These are phyloP conservation scores for Penicillium sp. DNA, from an alignment of 2,329 filamentous ascomycete species.

Conservation along the genomic window DNA sequence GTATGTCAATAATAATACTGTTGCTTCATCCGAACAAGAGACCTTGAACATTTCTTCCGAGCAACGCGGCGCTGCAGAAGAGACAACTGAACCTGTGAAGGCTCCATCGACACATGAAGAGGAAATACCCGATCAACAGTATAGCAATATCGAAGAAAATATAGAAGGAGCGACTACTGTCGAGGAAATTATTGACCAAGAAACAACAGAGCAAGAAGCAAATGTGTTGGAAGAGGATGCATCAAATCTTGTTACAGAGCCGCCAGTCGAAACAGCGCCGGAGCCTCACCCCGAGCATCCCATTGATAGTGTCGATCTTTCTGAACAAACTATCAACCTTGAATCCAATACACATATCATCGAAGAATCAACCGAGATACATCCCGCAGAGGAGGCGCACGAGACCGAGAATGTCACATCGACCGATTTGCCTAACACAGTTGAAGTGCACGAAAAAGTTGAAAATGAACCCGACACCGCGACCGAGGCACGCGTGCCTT, in stretches of 20 bases:
- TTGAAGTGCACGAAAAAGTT: conserved; percentile 16
- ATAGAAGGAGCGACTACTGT: not conserved
- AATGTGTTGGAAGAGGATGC: not conserved
- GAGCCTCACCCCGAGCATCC: not conserved
- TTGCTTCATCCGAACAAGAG: not conserved
- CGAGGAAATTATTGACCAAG: not conserved
- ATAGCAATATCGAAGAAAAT: not conserved
- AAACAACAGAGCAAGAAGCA: not conserved
- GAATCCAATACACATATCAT: not conserved
- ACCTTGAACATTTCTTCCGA: not conserved
- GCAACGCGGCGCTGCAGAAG: not conserved
- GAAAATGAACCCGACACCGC: conserved; percentile 11
- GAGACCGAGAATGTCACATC: not conserved
- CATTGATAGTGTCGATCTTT: not conserved
- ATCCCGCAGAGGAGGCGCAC: not conserved
- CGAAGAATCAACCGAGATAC: not conserved
- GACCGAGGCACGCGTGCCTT: conserved; percentile 9
- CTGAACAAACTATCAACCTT: not conserved
- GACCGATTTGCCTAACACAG: conserved; percentile 8
- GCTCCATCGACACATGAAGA: not conserved
- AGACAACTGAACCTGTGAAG: not conserved
- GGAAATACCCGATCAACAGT: not conserved
- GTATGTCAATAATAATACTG: conserved; percentile 20
- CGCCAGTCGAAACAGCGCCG: not conserved
- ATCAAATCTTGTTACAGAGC: not conserved